A percentile compares a stretch with the other conserved stretches of the same genome.
Conservation (phyloP, 164 flowering plant genomes). For the Aristolochia fimbriata region DNA sequence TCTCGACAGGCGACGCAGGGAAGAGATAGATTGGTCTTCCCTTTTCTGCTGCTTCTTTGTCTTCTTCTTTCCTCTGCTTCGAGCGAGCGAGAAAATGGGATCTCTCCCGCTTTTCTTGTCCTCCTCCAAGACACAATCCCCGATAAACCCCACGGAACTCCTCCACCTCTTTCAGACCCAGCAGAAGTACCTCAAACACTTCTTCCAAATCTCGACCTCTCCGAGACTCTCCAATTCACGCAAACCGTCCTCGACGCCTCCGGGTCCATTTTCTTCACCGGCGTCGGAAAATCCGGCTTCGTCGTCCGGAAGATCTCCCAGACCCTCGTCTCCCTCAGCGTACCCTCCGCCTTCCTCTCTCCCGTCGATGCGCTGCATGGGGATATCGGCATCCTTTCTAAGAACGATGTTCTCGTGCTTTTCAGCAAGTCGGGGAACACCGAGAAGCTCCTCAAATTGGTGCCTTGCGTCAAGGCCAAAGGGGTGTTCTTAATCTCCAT, state of each 20-base stretch:
- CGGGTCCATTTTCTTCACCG: slow-evolving; percentile 83
- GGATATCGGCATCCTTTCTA: slow-evolving; percentile 61
- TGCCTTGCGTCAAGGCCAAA: slow-evolving; percentile 78
- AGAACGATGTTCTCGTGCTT: slow-evolving; percentile 46
- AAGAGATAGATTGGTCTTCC: too few species aligned
- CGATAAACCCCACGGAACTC: slow-evolving; percentile 24
- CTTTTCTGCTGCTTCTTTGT: too few species aligned
- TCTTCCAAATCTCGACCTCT: slow-evolving; percentile 68
- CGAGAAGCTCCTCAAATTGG: slow-evolving; percentile 70
- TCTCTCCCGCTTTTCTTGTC: slow-evolving; percentile 22
- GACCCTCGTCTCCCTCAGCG: slow-evolving; percentile 75
- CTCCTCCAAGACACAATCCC: slow-evolving; percentile 2
- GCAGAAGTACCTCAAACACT: slow-evolving; percentile 67
- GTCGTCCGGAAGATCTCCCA: slow-evolving; percentile 89
- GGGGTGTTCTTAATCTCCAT: slow-evolving; percentile 61
- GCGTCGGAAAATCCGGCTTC: slow-evolving; percentile 97
- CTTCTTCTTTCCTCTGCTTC: too few species aligned
- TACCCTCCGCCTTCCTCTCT: slow-evolving; percentile 55
- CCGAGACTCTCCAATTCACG: slow-evolving; percentile 72
- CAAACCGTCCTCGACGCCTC: slow-evolving; percentile 40
- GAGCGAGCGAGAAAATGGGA: too few species aligned
- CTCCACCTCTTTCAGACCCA: slow-evolving; percentile 72
- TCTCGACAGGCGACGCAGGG: too few species aligned
- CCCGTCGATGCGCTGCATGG: slow-evolving; percentile 96
- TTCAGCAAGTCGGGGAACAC: slow-evolving; percentile 86